Percentiles rank a stretch among this genome's conserved stretches.
phyloP scores from a whole-genome alignment of 139 green algal species.

The Gonium pectorale region DNA sequence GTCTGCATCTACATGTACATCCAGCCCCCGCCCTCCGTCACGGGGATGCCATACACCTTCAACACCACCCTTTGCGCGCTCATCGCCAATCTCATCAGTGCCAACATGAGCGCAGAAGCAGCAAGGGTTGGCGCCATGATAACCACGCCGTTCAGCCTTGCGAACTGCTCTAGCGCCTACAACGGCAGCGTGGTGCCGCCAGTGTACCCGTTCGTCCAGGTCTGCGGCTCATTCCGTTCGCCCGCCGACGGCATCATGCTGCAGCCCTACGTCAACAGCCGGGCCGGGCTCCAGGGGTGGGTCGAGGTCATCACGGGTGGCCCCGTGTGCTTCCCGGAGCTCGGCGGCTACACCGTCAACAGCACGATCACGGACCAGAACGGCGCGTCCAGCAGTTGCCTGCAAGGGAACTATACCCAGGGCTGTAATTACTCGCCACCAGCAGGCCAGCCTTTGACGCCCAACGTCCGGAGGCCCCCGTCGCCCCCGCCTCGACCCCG shows the following conservation, averaged over 20 bases:
- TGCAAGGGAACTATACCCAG: not conserved
- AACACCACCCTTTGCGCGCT: not conserved
- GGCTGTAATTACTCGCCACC: no score
- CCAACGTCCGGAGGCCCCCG: not conserved
- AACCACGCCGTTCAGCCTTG: not conserved
- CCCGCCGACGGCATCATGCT: not conserved
- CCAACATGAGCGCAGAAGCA: not conserved
- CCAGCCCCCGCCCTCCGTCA: no score
- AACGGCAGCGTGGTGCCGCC: not conserved
- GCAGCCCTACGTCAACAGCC: not conserved
- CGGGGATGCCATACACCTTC: slow-evolving; percentile 13
- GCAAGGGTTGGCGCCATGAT: not conserved
- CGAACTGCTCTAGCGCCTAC: not conserved
- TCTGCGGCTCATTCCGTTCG: not conserved
- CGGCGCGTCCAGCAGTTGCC: not conserved
- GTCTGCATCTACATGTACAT: no score
- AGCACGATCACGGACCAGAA: no score
- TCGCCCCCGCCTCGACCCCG: not conserved
- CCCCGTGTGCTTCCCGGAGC: not conserved
- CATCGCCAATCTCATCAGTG: not conserved
- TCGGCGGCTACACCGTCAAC: slow-evolving; percentile 4
- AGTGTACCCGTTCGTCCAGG: not conserved
- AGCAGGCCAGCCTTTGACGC: not conserved
- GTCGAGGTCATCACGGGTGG: not conserved
- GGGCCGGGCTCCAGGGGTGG: slow-evolving; percentile 5